Percentiles rank a stretch among this genome's conserved stretches.
Evolutionary conservation across 768 basidiomycete species (phyloP).

Genomic region (Lentinula raphanica): DNA sequence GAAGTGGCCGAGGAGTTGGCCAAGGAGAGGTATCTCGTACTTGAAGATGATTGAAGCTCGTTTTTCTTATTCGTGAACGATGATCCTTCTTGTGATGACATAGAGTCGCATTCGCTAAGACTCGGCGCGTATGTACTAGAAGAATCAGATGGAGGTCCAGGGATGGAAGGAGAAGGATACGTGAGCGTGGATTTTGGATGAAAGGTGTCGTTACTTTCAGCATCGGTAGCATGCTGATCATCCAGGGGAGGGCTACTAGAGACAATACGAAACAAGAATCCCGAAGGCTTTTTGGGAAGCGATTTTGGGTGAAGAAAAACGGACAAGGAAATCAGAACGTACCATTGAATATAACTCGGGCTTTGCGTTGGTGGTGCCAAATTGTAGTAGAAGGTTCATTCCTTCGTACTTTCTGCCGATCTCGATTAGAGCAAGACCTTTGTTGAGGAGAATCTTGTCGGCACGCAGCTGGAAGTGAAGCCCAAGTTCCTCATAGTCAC

Average conservation of each 20-base stretch:
- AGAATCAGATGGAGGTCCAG: not conserved
- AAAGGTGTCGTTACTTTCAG: not conserved
- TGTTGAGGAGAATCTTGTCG: constrained; percentile 12
- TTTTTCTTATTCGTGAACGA: not conserved
- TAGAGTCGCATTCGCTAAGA: not conserved
- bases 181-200: not conserved
- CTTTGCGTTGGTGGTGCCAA: not conserved
- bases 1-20: not conserved
- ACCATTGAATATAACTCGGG: not conserved
- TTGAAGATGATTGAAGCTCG: no score
- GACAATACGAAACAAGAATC: constrained; percentile 14
- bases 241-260: constrained; percentile 9
- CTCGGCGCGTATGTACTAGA: constrained; percentile 1
- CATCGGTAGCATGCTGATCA: not conserved
- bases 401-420: constrained; percentile 7
- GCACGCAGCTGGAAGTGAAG: constrained; percentile 14
- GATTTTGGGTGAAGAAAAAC: not conserved
- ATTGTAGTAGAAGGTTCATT: not conserved
- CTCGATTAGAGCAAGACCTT: constrained; percentile 7
- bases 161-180: not conserved
- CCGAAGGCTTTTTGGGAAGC: constrained; percentile 7
- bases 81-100: not conserved
- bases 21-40: not conserved
- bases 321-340: not conserved
- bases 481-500: constrained; percentile 14